Conservation (phyloP, 2,329 filamentous ascomycete species). For the Camptophora hylomeconis region DNA sequence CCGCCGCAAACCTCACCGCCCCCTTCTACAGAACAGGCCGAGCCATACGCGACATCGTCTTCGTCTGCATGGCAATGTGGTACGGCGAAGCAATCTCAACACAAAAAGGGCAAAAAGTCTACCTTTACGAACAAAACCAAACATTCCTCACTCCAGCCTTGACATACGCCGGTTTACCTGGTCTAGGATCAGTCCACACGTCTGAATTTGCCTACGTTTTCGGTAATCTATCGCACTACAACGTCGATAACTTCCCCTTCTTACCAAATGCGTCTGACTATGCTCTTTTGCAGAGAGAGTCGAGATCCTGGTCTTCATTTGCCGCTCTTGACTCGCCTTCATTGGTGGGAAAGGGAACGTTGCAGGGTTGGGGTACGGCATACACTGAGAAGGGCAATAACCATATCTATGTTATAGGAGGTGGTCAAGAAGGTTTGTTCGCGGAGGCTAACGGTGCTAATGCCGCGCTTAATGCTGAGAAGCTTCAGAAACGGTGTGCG, state of each 20-base stretch:
- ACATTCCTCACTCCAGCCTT: conserved; percentile 38
- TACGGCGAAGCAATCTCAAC: conserved; percentile 28
- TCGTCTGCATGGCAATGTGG: conserved; percentile 36
- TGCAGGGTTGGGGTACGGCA: conserved; percentile 1
- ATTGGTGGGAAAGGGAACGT: conserved; percentile 2
- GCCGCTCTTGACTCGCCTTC: conserved; percentile 2
- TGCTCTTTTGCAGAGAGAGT: not conserved
- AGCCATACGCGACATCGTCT: conserved; percentile 39
- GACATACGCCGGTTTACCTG: conserved; percentile 22
- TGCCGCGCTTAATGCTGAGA: conserved; percentile 2
- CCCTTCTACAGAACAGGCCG: conserved; percentile 39
- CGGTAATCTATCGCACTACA: conserved; percentile 33
- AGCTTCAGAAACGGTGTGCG: conserved; percentile 2
- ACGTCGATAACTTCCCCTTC: conserved; percentile 19
- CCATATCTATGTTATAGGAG: conserved; percentile 3
- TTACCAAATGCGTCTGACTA: conserved; percentile 2
- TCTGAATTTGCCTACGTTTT: conserved; percentile 43
- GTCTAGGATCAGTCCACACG: conserved; percentile 37
- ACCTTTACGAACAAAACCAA: conserved; percentile 41
- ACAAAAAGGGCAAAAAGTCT: conserved; percentile 27
- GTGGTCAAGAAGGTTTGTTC: conserved; percentile 1
- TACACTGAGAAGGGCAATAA: conserved; percentile 1
- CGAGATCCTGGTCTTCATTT: conserved; percentile 2
- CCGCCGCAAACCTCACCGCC: conserved; percentile 24
- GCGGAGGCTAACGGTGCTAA: conserved; percentile 1